A percentile compares a stretch with the other conserved stretches of the same genome.
Conservation (phyloP, 192 early-diverging fungal species). For the Obelidium mucronatum region DNA sequence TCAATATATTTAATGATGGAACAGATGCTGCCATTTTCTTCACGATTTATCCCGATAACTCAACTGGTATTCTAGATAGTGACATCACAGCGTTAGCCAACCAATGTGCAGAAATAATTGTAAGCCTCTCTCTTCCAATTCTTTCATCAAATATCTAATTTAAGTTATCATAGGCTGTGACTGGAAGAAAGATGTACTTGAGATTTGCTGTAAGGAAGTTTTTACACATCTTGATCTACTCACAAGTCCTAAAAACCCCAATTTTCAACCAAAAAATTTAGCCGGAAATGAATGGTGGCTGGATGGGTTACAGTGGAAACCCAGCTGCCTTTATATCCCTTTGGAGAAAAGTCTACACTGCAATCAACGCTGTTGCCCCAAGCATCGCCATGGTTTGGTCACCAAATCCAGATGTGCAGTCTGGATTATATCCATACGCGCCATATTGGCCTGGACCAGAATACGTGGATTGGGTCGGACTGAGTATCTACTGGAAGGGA, state of each 20-base stretch:
- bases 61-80: not conserved
- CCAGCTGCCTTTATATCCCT: constrained; percentile 3
- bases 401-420: not conserved
- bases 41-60: constrained; percentile 31
- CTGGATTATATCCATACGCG: not conserved
- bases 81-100: constrained; percentile 14
- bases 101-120: constrained; percentile 22
- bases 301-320: constrained; percentile 10
- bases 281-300: constrained; percentile 22
- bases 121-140: not conserved
- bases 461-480: constrained; percentile 43
- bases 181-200: constrained; percentile 7
- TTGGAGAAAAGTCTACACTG: constrained; percentile 6
- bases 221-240: not conserved
- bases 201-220: constrained; percentile 4
- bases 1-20: constrained; percentile 27
- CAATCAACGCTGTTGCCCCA: not conserved
- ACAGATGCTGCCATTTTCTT: constrained; percentile 36
- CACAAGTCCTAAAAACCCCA: not conserved
- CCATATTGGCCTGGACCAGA: constrained; percentile 35
- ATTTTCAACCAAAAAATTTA: not conserved
- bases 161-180: not conserved
- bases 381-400: constrained; percentile 14
- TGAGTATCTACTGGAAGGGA: constrained; percentile 27
- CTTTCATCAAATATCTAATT: not conserved